phyloP scores from a whole-genome alignment of 1,284 basidiomycete species.

The Apiotrichum sp. region DNA sequence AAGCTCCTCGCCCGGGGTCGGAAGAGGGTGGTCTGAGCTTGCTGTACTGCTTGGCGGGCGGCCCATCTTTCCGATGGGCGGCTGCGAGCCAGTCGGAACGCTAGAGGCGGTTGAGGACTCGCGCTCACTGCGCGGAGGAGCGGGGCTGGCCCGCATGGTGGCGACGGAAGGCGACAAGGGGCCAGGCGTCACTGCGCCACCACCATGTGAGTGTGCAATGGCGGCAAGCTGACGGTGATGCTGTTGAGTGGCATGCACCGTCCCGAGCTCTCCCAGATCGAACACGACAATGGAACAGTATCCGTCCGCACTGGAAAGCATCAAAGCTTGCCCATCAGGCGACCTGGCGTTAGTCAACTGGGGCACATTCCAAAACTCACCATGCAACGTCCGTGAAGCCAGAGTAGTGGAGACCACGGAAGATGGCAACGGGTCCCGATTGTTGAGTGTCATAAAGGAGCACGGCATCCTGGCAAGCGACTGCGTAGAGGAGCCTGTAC shows the following conservation, averaged over 20 bases:
- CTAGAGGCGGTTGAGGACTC: slow-evolving; percentile 36
- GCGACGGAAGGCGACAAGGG: slow-evolving; percentile 51
- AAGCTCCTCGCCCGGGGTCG: slow-evolving; percentile 32
- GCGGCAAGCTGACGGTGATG: slow-evolving; percentile 77
- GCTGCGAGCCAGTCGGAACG: slow-evolving; percentile 11
- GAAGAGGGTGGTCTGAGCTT: slow-evolving; percentile 28
- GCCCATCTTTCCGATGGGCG: slow-evolving; percentile 16
- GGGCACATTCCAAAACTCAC: slow-evolving; percentile 53
- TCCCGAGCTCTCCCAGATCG: slow-evolving; percentile 77
- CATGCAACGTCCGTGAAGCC: slow-evolving; percentile 96
- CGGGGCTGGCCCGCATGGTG: slow-evolving; percentile 35
- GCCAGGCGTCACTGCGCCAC: slow-evolving; percentile 35
- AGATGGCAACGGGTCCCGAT: slow-evolving; percentile 80
- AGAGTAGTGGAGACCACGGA: slow-evolving; percentile 94
- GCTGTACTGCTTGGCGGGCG: slow-evolving; percentile 22
- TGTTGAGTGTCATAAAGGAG: slow-evolving; percentile 97
- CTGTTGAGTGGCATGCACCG: slow-evolving; percentile 78
- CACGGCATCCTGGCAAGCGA: slow-evolving; percentile 94
- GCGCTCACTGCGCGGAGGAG: slow-evolving; percentile 34
- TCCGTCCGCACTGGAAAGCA: slow-evolving; percentile 88
- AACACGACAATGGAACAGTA: slow-evolving; percentile 88
- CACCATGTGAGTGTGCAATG: slow-evolving; percentile 68
- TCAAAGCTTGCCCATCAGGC: slow-evolving; percentile 85
- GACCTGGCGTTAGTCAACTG: slow-evolving; percentile 57
- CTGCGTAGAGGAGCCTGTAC: slow-evolving; percentile 91